A percentile compares a stretch with the other conserved stretches of the same genome.
These are phyloP conservation scores for Penicillium chermesinum DNA, from an alignment of 495 filamentous ascomycete species.

Conservation along the genomic window DNA sequence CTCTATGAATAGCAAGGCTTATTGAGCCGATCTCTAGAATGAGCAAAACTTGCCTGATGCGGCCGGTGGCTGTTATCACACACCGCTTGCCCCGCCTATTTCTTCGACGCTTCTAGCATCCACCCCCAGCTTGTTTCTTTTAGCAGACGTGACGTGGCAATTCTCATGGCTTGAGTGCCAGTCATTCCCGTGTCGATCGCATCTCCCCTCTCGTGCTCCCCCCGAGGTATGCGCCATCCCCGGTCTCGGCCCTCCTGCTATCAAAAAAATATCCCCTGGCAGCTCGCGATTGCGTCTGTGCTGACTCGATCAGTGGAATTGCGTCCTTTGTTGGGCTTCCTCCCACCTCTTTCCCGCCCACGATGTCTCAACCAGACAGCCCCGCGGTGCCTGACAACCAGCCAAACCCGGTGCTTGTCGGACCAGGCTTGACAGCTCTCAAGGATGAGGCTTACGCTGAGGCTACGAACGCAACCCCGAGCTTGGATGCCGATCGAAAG, in stretches of 20 bases:
- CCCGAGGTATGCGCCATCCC: slow-evolving; percentile 18
- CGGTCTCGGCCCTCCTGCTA: slow-evolving; percentile 1
- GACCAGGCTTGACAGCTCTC: slow-evolving; percentile 30
- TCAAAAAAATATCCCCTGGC: too few species aligned
- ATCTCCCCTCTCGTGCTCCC: slow-evolving; percentile 5
- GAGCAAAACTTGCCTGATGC: slow-evolving; percentile 14
- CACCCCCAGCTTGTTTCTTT: slow-evolving; percentile 7
- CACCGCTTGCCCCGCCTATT: slow-evolving; percentile 26
- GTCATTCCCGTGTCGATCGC: slow-evolving; percentile 12
- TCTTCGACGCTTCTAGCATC: slow-evolving; percentile 2
- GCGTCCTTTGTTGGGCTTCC: background rate
- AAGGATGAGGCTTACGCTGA: slow-evolving; percentile 29
- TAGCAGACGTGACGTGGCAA: background rate
- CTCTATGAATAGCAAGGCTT: slow-evolving; percentile 1
- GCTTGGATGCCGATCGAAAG: slow-evolving; percentile 21
- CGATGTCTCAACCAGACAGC: slow-evolving; percentile 34
- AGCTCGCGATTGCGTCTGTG: slow-evolving; percentile 17
- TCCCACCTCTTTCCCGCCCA: slow-evolving; percentile 4
- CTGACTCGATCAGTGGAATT: slow-evolving; percentile 11
- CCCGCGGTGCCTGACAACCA: slow-evolving; percentile 30
- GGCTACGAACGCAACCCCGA: slow-evolving; percentile 24
- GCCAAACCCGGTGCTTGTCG: slow-evolving; percentile 33
- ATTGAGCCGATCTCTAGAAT: background rate
- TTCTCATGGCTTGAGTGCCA: slow-evolving; percentile 22
- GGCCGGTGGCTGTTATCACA: slow-evolving; percentile 17